phyloP scores from a whole-genome alignment of 805 yeast species.

The Ogataea sp. region DNA sequence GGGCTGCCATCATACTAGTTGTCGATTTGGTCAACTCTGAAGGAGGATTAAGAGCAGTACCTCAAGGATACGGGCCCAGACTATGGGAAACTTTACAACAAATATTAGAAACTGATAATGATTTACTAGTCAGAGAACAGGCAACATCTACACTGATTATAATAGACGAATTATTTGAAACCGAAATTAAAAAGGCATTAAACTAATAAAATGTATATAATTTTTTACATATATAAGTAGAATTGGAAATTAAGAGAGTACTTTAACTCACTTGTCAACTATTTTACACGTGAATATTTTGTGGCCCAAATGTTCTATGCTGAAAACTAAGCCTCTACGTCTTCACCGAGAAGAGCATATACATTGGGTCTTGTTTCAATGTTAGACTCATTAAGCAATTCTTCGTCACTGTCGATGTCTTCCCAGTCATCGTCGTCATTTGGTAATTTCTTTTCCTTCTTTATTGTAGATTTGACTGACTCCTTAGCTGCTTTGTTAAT shows the following conservation, averaged over 20 bases:
- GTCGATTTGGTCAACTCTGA: slow-evolving; percentile 46
- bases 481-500: slow-evolving; percentile 44
- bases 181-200: slow-evolving; percentile 6
- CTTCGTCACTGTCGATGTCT: slow-evolving; percentile 14
- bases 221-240: too few relatives aligned
- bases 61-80: slow-evolving; percentile 31
- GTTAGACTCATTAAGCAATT: slow-evolving; percentile 3
- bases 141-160: slow-evolving; percentile 30
- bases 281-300: too few relatives aligned
- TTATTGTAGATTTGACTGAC: slow-evolving; percentile 8
- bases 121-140: slow-evolving; percentile 53
- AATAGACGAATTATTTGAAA: slow-evolving; percentile 20
- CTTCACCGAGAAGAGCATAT: slow-evolving; percentile 17
- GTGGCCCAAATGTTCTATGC: too few relatives aligned
- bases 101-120: slow-evolving; percentile 39
- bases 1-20: slow-evolving; percentile 67
- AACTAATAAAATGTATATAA: neutral
- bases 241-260: too few relatives aligned
- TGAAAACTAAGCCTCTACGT: slow-evolving; percentile 16
- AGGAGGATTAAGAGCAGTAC: slow-evolving; percentile 26
- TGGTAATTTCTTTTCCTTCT: slow-evolving; percentile 6
- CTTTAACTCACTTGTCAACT: too few relatives aligned
- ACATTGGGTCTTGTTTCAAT: slow-evolving; percentile 13
- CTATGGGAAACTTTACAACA: slow-evolving; percentile 36
- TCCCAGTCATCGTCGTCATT: slow-evolving; percentile 16